These are phyloP conservation scores for Phytophthora agathidicida DNA, from an alignment of 352 stramenopile genomes.

Conservation along the genomic window DNA sequence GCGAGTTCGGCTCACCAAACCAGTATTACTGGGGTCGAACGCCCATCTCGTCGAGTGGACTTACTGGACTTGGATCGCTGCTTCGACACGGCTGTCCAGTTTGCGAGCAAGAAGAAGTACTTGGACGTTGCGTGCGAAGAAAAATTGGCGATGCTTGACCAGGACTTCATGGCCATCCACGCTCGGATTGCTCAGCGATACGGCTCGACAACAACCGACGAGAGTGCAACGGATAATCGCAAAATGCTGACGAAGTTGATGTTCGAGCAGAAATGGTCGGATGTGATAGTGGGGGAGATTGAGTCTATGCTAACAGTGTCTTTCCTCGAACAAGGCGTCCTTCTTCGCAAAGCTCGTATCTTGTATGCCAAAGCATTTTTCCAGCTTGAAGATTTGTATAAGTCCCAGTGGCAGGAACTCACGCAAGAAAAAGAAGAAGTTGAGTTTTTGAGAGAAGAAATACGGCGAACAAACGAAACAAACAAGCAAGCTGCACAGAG, in stretches of 20 bases:
- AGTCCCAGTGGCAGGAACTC: constrained; percentile 41
- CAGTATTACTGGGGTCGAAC: constrained; percentile 62
- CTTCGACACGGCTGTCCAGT: constrained; percentile 73
- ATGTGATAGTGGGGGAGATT: constrained; percentile 87
- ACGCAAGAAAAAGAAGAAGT: constrained; percentile 40
- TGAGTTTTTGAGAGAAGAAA: constrained; percentile 41
- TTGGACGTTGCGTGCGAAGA: constrained; percentile 47
- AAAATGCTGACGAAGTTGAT: constrained; percentile 65
- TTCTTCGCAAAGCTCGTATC: constrained; percentile 82
- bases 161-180: constrained; percentile 70
- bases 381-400: constrained; percentile 63
- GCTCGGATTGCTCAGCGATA: constrained; percentile 46
- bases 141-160: constrained; percentile 67
- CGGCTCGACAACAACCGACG: neutral
- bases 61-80: constrained; percentile 73
- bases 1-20: constrained; percentile 34
- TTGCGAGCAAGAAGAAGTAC: constrained; percentile 53
- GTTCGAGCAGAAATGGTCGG: constrained; percentile 92
- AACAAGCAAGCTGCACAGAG: constrained; percentile 48
- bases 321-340: constrained; percentile 88
- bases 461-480: constrained; percentile 34
- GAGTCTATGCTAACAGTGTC: constrained; percentile 87
- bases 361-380: constrained; percentile 84
- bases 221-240: constrained; percentile 19
- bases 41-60: constrained; percentile 67